Evolutionary conservation across 1,284 basidiomycete species (phyloP).

Genomic region (Mycosarcoma mackinlayi): DNA sequence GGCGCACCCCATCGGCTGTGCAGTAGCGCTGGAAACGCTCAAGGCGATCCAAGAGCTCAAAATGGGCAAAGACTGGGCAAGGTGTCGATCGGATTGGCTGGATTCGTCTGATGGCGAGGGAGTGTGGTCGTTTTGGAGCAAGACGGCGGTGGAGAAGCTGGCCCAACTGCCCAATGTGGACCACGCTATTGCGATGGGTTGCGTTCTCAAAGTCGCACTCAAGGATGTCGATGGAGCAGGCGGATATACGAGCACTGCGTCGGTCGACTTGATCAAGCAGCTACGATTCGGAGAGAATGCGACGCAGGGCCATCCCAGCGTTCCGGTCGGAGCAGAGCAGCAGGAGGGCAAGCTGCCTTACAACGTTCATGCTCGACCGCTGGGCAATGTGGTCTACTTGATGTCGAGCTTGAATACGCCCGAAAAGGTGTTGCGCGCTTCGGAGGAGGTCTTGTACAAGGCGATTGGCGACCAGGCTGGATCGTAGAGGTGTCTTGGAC

Average conservation of each 20-base stretch:
- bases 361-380: slow-evolving; percentile 84
- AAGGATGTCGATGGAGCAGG: slow-evolving; percentile 73
- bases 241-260: slow-evolving; percentile 58
- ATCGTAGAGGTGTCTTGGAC: not conserved
- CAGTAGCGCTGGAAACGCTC: slow-evolving; percentile 85
- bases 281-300: slow-evolving; percentile 29
- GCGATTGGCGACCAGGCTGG: slow-evolving; percentile 18
- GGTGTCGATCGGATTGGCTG: slow-evolving; percentile 72
- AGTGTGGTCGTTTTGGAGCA: slow-evolving; percentile 91
- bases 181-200: slow-evolving; percentile 87
- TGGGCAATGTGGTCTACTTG: slow-evolving; percentile 93
- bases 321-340: slow-evolving; percentile 11
- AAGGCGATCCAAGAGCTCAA: slow-evolving; percentile 73
- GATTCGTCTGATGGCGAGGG: slow-evolving; percentile 6
- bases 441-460: slow-evolving; percentile 46
- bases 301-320: slow-evolving; percentile 36
- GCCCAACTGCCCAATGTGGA: slow-evolving; percentile 75
- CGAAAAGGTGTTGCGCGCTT: slow-evolving; percentile 50
- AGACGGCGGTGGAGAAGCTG: slow-evolving; percentile 76
- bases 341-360: slow-evolving; percentile 70
- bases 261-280: slow-evolving; percentile 40
- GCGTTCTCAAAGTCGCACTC: slow-evolving; percentile 84
- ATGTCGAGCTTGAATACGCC: slow-evolving; percentile 88
- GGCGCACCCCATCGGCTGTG: slow-evolving; percentile 76
- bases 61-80: slow-evolving; percentile 74